Base-by-base conservation (phyloP, 805 yeast genomes). In the Kuraishia borneana region DNA sequence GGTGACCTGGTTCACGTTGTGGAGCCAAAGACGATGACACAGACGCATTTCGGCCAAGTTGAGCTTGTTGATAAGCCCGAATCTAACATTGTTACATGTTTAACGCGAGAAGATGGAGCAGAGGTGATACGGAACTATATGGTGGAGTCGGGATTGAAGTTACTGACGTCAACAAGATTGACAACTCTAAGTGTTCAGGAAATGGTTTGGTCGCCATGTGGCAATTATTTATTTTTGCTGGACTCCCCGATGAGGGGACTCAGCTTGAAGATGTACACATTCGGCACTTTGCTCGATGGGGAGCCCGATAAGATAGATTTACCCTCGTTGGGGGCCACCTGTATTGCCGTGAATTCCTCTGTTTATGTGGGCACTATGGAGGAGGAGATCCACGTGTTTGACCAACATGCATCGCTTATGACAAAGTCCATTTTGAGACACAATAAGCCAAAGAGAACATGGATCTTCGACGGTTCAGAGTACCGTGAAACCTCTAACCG, bases 191-290 rank as follows among this genome's bases (percentile, higher is more conserved):
- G 10, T 21, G 10, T 21, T 10, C 23, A 21, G 23, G 23, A 21
- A 8, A 8, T 21, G 6, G 13, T 21, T 14, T 31, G 34, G 34
- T 31, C 34, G 26, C 34, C 30, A 4, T 21, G 28, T 16, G 34
- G 34, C n/a, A 12, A 13, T n/a, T 23, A 23, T 20, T 17, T 31
- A 9, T 19, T 31, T 5, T 26, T 31, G 4, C n/a, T 31, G 9
- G 34, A 31, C 28, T 14, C 21, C 9, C 18, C 26, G 28, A 10
- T 31, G 13, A 21, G 18, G 28, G 34, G 28, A 5, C 6, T 18
- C 6, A 7, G 20, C 9, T 9, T 17, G 13, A 9, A 10, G 13
- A 18, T 28, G 20, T 28, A 14, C 20, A 28, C 7, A 9, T 14
- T 28, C 12, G 9, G 9, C 25, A 12, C 25, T 9, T 9, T 22